phyloP scores from a whole-genome alignment of 805 yeast species.

The Candida verbasci region DNA sequence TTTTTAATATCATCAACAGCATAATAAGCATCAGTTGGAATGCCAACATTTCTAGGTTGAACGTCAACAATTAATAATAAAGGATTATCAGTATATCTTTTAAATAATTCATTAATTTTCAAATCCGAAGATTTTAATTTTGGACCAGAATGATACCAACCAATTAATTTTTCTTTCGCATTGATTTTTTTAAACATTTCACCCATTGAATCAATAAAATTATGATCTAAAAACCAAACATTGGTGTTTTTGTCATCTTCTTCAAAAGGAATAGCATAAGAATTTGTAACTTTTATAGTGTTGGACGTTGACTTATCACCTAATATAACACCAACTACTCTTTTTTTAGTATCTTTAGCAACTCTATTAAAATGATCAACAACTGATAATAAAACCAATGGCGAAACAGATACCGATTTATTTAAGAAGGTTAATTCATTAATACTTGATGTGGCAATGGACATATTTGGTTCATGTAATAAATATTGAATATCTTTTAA shows the following conservation, averaged over 20 bases:
- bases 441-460: constrained; percentile 16
- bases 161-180: constrained; percentile 92
- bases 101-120: constrained; percentile 84
- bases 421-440: constrained; percentile 35
- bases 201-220: constrained; percentile 92
- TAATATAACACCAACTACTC: constrained; percentile 91
- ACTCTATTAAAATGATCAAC: constrained; percentile 94
- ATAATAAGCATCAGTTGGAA: constrained; percentile 92
- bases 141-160: constrained; percentile 99
- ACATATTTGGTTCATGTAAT: too few relatives aligned
- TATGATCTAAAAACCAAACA: constrained; percentile 97
- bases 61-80: constrained; percentile 88
- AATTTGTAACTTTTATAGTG: constrained; percentile 74
- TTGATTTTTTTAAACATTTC: constrained; percentile 97
- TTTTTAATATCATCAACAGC: constrained; percentile 95
- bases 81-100: constrained; percentile 76
- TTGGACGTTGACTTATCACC: constrained; percentile 69
- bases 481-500: too few relatives aligned
- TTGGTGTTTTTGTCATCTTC: constrained; percentile 89
- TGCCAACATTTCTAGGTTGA: constrained; percentile 75
- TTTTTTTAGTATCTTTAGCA: constrained; percentile 61
- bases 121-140: constrained; percentile 83
- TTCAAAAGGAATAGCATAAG: constrained; percentile 96
- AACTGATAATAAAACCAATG: constrained; percentile 86
- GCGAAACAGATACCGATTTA: constrained; percentile 85